Evolutionary conservation across 2,329 filamentous ascomycete species (phyloP).

Genomic region (Colletotrichum neosansevieriae): DNA sequence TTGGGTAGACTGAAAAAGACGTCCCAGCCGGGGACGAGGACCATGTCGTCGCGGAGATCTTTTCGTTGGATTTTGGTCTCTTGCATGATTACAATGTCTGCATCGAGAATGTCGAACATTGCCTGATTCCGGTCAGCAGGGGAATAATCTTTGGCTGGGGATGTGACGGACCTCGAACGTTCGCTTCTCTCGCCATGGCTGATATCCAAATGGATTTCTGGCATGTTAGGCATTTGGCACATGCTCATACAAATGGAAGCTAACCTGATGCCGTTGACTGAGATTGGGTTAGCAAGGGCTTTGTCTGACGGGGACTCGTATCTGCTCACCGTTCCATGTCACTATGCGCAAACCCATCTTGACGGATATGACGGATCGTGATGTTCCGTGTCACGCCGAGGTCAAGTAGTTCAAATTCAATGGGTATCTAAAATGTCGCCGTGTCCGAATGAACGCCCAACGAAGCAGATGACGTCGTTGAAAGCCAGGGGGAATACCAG

Average conservation of each 20-base stretch:
- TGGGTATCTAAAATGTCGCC: not conserved
- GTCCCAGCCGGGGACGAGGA: constrained; percentile 94
- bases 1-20: constrained; percentile 94
- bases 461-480: not conserved
- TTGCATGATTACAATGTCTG: constrained; percentile 95
- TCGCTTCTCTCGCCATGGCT: constrained; percentile 81
- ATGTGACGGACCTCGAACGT: constrained; percentile 70
- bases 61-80: constrained; percentile 97
- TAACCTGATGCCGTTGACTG: constrained; percentile 85
- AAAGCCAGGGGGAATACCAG: not conserved
- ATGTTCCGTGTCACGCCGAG: too few relatives aligned
- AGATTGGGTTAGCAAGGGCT: constrained; percentile 43
- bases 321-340: constrained; percentile 82
- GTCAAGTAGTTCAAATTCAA: not conserved
- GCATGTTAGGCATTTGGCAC: not conserved
- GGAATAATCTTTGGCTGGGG: too few relatives aligned
- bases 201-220: constrained; percentile 86
- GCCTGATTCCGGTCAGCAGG: constrained; percentile 60
- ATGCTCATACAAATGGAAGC: constrained; percentile 2
- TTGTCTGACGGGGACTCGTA: too few relatives aligned
- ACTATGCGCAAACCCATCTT: constrained; percentile 84
- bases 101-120: constrained; percentile 94
- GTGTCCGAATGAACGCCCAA: constrained; percentile 17
- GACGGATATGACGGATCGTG: not conserved
- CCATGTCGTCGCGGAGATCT: constrained; percentile 94